Conservation (phyloP, 495 filamentous ascomycete species). For the Penicillium roqueforti region DNA sequence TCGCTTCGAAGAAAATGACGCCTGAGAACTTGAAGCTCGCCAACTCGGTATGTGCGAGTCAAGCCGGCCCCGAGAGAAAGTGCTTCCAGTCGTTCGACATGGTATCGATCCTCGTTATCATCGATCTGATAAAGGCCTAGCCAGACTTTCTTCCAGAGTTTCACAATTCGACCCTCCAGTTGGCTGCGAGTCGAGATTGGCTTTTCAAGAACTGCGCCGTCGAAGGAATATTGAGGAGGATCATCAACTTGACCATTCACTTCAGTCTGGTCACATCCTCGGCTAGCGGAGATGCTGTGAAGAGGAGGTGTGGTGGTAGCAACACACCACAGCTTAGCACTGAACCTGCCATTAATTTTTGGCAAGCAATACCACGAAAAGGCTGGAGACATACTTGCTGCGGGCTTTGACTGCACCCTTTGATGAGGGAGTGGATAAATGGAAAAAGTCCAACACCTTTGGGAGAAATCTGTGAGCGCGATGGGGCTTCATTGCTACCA, state of each 20-base stretch:
- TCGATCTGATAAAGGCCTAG: slow-evolving; percentile 20
- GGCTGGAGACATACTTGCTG: background rate
- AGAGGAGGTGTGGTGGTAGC: background rate
- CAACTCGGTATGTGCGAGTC: background rate
- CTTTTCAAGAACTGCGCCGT: background rate
- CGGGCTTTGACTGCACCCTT: background rate
- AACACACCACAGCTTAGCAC: background rate
- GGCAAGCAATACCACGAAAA: no score
- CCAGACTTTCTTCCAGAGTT: slow-evolving; percentile 22
- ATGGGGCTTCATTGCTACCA: background rate
- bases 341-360: background rate
- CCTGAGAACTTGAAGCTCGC: slow-evolving; percentile 5
- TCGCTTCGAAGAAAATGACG: slow-evolving; percentile 1
- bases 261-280: background rate
- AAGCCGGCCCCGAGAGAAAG: slow-evolving; percentile 20
- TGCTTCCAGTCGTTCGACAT: slow-evolving; percentile 15
- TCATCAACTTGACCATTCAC: background rate
- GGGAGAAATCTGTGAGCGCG: background rate
- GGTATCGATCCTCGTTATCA: slow-evolving; percentile 9
- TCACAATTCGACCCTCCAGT: slow-evolving; percentile 15
- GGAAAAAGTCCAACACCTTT: slow-evolving; percentile 2
- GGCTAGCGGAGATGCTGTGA: background rate
- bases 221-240: background rate
- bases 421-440: background rate
- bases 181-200: slow-evolving; percentile 10